Conservation (phyloP, 306 rosid genomes). For the Vachellia pachyceras region DNA sequence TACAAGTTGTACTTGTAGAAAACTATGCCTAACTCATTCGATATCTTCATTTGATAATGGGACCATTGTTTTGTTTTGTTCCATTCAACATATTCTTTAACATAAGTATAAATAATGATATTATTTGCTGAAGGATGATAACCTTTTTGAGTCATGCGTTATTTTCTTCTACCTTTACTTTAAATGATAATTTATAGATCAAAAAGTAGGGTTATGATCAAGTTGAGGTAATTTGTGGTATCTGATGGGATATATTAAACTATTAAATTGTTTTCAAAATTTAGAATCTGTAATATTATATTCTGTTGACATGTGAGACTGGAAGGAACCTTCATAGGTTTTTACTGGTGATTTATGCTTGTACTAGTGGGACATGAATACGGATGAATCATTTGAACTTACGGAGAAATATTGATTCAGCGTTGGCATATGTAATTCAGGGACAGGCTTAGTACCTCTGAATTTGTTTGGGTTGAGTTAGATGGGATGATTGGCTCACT, state of each 20-base stretch:
- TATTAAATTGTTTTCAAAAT: not conserved
- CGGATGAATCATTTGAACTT: not conserved
- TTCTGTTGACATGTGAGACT: not conserved
- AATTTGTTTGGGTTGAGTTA: not conserved
- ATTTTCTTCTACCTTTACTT: slow-evolving; percentile 8
- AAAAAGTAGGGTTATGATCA: not conserved
- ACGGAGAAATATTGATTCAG: not conserved
- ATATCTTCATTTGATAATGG: slow-evolving; percentile 1
- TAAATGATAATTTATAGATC: not conserved
- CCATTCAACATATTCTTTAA: not conserved
- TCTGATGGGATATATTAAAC: not conserved
- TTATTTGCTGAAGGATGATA: slow-evolving; percentile 18
- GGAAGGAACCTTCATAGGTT: not conserved
- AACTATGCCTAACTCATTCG: slow-evolving; percentile 17
- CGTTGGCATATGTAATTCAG: not conserved
- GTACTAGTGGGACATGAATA: not conserved
- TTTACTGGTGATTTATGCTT: not conserved
- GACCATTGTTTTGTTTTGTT: not conserved
- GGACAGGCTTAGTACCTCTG: not conserved
- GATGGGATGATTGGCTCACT: not conserved
- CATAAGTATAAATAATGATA: not conserved
- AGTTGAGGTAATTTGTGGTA: not conserved
- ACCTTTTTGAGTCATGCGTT: not conserved
- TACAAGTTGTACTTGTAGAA: slow-evolving; percentile 7
- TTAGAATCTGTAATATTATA: slow-evolving; percentile 1